Percentiles rank a stretch among this genome's conserved stretches.
Evolutionary conservation across 2,329 filamentous ascomycete species (phyloP).

Genomic region (Aspergillus fumigatiaffinis): DNA sequence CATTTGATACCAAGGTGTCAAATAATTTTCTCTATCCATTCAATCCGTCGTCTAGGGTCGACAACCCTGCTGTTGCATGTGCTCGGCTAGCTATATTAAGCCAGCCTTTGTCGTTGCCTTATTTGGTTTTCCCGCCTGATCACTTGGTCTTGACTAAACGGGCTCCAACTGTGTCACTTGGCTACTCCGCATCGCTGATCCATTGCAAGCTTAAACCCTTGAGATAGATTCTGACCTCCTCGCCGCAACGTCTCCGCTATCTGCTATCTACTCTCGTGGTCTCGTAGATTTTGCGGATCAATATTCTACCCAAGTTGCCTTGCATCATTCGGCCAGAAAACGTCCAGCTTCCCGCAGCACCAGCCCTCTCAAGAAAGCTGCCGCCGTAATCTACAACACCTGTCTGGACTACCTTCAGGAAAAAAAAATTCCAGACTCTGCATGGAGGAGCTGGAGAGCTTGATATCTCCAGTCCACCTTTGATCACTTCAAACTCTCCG

Average conservation of each 20-base stretch:
- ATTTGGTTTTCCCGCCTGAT: constrained; percentile 11
- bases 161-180: constrained; percentile 1
- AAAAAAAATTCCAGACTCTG: neutral
- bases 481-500: neutral
- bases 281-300: constrained; percentile 1
- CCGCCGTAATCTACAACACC: constrained; percentile 6
- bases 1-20: neutral
- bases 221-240: constrained; percentile 3
- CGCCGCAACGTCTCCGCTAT: constrained; percentile 9
- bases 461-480: constrained; percentile 1
- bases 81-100: neutral
- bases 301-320: neutral
- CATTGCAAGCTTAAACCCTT: constrained; percentile 14
- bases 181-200: constrained; percentile 17
- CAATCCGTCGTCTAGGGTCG: neutral
- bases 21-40: neutral
- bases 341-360: neutral
- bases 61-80: neutral
- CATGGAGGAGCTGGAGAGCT: neutral
- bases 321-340: neutral
- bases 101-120: constrained; percentile 2
- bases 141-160: constrained; percentile 11
- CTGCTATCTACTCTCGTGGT: constrained; percentile 12
- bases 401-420: neutral
- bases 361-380: neutral